phyloP scores from a whole-genome alignment of 2,329 filamentous ascomycete genomes.

The Paecilomyces sp. region DNA sequence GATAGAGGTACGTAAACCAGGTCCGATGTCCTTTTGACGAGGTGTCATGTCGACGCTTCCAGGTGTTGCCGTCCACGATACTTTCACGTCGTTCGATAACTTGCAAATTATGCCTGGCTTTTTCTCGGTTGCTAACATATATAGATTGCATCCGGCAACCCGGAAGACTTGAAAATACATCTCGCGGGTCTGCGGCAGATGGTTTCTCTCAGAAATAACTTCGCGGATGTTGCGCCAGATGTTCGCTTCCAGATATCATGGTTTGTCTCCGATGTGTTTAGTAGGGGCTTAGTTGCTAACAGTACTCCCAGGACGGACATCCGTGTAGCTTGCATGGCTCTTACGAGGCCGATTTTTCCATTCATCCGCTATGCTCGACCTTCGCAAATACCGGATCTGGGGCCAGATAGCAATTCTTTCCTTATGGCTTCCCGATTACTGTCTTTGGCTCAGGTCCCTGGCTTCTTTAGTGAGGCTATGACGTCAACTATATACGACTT shows the following conservation, averaged over 20 bases:
- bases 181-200: conserved; percentile 33
- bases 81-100: too few species aligned
- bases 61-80: too few species aligned
- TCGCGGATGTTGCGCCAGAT: conserved; percentile 29
- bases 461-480: conserved; percentile 24
- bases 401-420: conserved; percentile 22
- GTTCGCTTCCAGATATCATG: conserved; percentile 34
- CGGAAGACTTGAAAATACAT: conserved; percentile 33
- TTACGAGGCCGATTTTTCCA: conserved; percentile 31
- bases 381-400: conserved; percentile 17
- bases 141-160: conserved; percentile 32
- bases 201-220: conserved; percentile 29
- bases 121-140: conserved; percentile 4
- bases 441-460: conserved; percentile 25
- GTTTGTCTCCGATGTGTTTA: conserved; percentile 12
- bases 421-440: conserved; percentile 25
- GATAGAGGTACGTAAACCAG: conserved; percentile 24
- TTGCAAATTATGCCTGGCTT: too few species aligned
- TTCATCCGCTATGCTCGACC: conserved; percentile 30
- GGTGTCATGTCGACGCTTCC: too few species aligned
- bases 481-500: conserved; percentile 27
- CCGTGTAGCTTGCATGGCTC: conserved; percentile 31
- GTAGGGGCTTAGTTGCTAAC: neutral
- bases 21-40: too few species aligned
- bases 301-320: conserved; percentile 27